Conservation (phyloP, 2,329 filamentous ascomycete species). For the Furcasterigmium sp. region DNA sequence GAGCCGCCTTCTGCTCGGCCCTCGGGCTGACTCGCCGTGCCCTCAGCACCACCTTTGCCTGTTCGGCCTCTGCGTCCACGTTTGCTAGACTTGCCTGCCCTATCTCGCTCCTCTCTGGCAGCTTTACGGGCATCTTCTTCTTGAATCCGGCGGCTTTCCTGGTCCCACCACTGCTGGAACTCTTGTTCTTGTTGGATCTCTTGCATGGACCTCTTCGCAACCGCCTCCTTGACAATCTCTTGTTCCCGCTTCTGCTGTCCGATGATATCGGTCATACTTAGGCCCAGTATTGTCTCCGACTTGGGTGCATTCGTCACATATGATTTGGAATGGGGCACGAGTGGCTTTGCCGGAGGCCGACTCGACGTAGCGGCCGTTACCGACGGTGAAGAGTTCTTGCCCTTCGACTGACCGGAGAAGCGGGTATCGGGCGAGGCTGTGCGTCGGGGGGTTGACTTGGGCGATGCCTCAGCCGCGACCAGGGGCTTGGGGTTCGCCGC, state of each 20-base stretch:
- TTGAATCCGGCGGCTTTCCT: conserved; percentile 69
- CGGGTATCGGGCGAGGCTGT: conserved; percentile 58
- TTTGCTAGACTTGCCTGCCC: conserved; percentile 8
- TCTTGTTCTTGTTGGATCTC: conserved; percentile 97
- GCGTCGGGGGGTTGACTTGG: conserved; percentile 35
- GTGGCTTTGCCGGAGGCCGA: conserved; percentile 29
- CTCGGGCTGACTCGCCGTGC: not conserved
- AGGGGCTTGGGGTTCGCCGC: conserved; percentile 33
- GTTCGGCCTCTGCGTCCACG: conserved; percentile 22
- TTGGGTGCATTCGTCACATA: conserved; percentile 54
- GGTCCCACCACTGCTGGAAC: conserved; percentile 95
- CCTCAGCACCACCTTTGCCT: conserved; percentile 11
- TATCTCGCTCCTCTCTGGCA: conserved; percentile 30
- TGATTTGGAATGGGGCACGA: conserved; percentile 56
- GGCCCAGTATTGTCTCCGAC: conserved; percentile 57
- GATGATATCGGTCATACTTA: conserved; percentile 85
- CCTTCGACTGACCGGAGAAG: conserved; percentile 51
- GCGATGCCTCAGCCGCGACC: conserved; percentile 33
- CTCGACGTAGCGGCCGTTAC: conserved; percentile 17
- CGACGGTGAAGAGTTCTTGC: conserved; percentile 24
- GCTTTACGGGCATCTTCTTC: conserved; percentile 50
- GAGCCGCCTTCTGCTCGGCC: conserved; percentile 1
- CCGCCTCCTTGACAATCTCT: conserved; percentile 73
- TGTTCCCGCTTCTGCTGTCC: conserved; percentile 82
- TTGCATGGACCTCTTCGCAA: conserved; percentile 80